Base-by-base conservation (phyloP, 2,329 filamentous ascomycete genomes). In the Cadophora sp. region DNA sequence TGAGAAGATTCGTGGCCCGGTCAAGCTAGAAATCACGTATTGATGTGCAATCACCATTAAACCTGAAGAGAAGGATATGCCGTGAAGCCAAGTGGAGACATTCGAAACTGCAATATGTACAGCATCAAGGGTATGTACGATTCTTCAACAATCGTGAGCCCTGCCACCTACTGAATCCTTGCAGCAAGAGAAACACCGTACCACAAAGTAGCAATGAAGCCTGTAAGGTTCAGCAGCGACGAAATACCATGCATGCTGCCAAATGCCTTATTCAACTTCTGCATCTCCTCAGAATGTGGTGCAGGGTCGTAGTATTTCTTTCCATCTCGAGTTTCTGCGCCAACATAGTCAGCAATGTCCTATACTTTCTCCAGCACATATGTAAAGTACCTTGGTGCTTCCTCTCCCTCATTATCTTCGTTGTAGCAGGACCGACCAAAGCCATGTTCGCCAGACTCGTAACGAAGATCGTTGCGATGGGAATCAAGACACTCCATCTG, bases 261-360 rank as follows among this genome's bases (percentile, higher is more conserved):
- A 78, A 98, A 98, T 70, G 83, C 84, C 80, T 89, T 91, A 83
- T 95, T 97, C 73, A 97, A 79, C 9, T 83, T 84, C 73, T 87
- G 79, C 94, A 98, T 97, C 81, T 95, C 92, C 73, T 89, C 84
- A 5, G 91, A 96, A 75, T 97, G 92, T 47, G 93, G 92, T 0
- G 89, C 85, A 62, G 87, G 82, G 71, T 97, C 93, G 75, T 91
- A 92, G 79, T 89, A 92, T 77, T 91, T 92, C 85, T 97, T 97
- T 64, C 93, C 93, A 77, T 97, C 95, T 74, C 90, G 89, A 69
- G 91, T 93, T 83, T 95, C 94, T 89, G 68, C 51, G 64, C 33
- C 48, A 20, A 47, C 18, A 39, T 11, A 14, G 14, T 68, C 24
- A 58, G 56, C 18, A 27, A 47, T 4, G 7, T 47, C 41, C 27